Conservation (phyloP, 257 asterid species). For the Solanum clarkiae region DNA sequence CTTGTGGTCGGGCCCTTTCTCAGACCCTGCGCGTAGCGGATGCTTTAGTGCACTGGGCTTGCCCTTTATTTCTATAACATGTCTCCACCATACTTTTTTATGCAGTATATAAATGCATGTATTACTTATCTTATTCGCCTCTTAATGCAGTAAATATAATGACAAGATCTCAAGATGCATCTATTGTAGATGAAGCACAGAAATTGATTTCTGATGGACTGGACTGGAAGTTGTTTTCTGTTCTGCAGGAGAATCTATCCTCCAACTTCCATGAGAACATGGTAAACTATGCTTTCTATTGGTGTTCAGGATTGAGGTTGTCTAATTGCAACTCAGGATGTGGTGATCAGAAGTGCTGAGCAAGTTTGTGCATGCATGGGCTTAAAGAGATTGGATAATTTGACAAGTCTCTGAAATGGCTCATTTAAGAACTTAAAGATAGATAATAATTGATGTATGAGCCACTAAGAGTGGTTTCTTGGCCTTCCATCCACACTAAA, state of each 20-base stretch:
- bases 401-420: neutral
- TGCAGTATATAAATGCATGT: neutral
- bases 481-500: neutral
- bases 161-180: constrained; percentile 36
- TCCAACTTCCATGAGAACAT: constrained; percentile 65
- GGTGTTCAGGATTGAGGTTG: constrained; percentile 1
- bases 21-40: no score
- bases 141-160: constrained; percentile 40
- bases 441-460: neutral
- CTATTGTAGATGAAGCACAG: constrained; percentile 52
- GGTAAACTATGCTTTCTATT: constrained; percentile 34
- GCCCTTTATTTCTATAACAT: neutral
- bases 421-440: neutral
- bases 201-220: constrained; percentile 66
- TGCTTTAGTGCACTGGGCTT: no score
- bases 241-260: constrained; percentile 54
- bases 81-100: neutral
- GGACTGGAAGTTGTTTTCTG: constrained; percentile 42
- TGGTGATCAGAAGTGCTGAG: neutral
- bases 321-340: neutral
- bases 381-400: neutral
- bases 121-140: neutral
- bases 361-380: neutral
- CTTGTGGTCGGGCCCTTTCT: no score
- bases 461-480: neutral